Evolutionary conservation across 2,329 filamentous ascomycete species (phyloP), one percentile per base, ranked within the genome.

Genomic region (Claviceps africana): DNA sequence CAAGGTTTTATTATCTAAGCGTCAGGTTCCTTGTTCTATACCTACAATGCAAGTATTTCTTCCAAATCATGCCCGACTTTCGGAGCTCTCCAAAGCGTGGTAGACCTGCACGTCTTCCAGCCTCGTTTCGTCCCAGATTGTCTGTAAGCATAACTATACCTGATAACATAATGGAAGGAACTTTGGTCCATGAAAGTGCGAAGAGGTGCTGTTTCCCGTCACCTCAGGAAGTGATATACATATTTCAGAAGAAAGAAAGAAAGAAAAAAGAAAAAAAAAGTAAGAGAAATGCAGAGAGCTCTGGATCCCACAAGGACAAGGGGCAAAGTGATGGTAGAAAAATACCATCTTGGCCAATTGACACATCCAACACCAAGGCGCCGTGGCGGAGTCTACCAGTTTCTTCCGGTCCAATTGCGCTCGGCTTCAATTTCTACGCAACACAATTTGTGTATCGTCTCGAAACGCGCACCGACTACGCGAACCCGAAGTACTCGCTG

Each of bases 401-500:
- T 22, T 8, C 11, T 17, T 35, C 39, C 45, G 39, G 46, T 39
- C 44, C 51, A 50, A 51, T n/a, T 46, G 30, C 42, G 43, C 37
- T 17, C 44, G 35, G 30, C 45, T 39, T 44, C n/a, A 4, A 7
- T 44, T 15, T 42, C 6, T 33, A 15, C 31, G 40, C 13, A 30
- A 35, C 17, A 43, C 22, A 30, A 44, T 21, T 5, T 21, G 21
- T 21, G 22, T 22, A 15, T 51, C 21, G 40, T 25, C 15, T 49
- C 33, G 37, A 48, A 46, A 37, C 55, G 37, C 52, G 56, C 48
- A 47, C 56, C 45, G 50, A 60, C 75, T 85, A 97, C 61, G 93
- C 91, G 70, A 98, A 97, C 56, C 93, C 93, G 68, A 98, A 98
- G 67, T 85, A 97, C 68, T 97, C 91, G 72, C 89, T 93, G 60